Conservation (phyloP, 2,329 filamentous ascomycete species). For the Xylaria multiplex region DNA sequence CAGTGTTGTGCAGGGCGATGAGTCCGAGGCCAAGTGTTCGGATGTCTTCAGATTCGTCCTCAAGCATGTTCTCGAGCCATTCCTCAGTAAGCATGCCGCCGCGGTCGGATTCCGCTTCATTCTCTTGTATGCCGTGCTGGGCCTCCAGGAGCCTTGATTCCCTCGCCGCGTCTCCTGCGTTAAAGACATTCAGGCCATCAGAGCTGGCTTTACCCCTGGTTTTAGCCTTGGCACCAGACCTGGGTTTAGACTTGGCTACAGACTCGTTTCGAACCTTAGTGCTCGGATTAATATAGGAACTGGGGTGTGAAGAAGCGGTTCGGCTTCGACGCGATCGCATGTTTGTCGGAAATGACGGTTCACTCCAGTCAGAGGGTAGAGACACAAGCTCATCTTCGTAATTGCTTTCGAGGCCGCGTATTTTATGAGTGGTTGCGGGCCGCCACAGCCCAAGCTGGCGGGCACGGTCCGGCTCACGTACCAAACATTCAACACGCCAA, state of each 20-base stretch:
- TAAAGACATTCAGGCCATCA: not conserved
- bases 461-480: constrained; percentile 34
- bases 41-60: not conserved
- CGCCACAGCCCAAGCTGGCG: constrained; percentile 36
- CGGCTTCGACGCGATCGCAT: not conserved
- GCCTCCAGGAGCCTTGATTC: constrained; percentile 28
- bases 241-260: not conserved
- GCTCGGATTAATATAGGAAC: not conserved
- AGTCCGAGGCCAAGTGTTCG: not conserved
- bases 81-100: constrained; percentile 25
- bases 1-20: not conserved
- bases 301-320: not conserved
- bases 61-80: constrained; percentile 34
- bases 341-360: not conserved
- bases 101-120: not conserved
- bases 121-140: constrained; percentile 8
- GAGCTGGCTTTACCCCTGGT: not conserved
- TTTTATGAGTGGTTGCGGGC: not conserved
- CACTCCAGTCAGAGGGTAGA: constrained; percentile 24
- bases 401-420: not conserved
- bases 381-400: not conserved
- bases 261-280: not conserved
- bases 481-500: constrained; percentile 42
- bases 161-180: not conserved
- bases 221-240: constrained; percentile 6